Conservation (phyloP, 257 asterid genomes). For the Cynanchum wilfordii region DNA sequence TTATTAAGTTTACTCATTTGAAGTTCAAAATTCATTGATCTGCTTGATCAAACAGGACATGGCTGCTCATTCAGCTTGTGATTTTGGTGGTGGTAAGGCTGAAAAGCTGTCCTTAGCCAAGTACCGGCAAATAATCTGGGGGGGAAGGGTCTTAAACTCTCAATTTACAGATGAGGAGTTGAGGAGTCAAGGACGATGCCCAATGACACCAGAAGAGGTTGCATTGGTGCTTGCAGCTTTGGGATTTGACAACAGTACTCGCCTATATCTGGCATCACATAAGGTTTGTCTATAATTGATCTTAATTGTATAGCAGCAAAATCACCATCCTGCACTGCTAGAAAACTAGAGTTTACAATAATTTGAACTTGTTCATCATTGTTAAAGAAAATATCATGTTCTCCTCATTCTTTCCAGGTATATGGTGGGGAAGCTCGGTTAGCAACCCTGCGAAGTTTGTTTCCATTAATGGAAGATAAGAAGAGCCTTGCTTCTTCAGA, state of each 20-base stretch:
- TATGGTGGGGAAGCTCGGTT: conserved; percentile 94
- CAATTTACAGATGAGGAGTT: conserved; percentile 96
- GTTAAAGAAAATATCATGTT: not conserved
- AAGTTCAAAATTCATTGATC: not conserved
- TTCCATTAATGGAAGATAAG: conserved; percentile 91
- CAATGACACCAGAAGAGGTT: conserved; percentile 96
- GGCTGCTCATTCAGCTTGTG: conserved; percentile 99
- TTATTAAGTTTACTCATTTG: not conserved
- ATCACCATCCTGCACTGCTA: not conserved
- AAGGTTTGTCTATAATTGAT: conserved; percentile 45
- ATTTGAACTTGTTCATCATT: not conserved
- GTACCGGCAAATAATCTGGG: conserved; percentile 95
- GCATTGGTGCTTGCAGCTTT: conserved; percentile 92
- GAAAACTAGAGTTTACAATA: not conserved
- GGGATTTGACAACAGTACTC: conserved; percentile 90
- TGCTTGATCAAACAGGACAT: conserved; percentile 58
- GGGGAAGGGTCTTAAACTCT: conserved; percentile 90
- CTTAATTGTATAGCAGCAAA: not conserved
- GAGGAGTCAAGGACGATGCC: conserved; percentile 97
- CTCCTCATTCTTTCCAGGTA: conserved; percentile 42
- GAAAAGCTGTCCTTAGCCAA: conserved; percentile 93
- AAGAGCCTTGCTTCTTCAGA: conserved; percentile 83
- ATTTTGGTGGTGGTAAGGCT: conserved; percentile 98
- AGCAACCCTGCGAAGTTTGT: conserved; percentile 62
- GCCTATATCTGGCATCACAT: conserved; percentile 89